phyloP scores from a whole-genome alignment of 768 basidiomycete genomes.

The Pisolithus microcarpus region DNA sequence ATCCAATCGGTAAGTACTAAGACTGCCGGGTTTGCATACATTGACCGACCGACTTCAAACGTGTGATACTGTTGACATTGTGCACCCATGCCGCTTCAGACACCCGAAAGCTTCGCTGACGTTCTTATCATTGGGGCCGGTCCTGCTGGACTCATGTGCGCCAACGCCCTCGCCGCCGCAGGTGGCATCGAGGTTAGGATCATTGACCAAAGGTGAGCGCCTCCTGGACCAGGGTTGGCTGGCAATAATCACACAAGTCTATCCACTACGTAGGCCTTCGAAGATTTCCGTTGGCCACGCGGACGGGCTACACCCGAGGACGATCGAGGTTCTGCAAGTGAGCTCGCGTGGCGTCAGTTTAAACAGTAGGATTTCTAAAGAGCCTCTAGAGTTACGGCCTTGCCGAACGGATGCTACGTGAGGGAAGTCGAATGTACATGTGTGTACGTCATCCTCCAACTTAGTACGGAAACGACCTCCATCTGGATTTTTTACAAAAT shows the following conservation, averaged over 20 bases:
- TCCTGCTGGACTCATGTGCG: no score
- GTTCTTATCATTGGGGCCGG: constrained; percentile 14
- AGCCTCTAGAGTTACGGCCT: constrained; percentile 59
- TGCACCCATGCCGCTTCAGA: no score
- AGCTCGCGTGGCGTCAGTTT: background rate
- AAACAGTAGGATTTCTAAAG: background rate
- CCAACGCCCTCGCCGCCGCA: no score
- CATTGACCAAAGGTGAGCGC: constrained; percentile 37
- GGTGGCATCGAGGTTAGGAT: constrained; percentile 35
- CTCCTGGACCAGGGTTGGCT: background rate
- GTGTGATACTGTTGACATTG: no score
- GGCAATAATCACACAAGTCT: background rate
- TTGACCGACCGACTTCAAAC: no score
- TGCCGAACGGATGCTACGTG: constrained; percentile 46
- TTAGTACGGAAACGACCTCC: background rate
- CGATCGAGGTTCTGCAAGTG: constrained; percentile 49
- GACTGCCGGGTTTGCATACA: no score
- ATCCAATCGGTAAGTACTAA: no score
- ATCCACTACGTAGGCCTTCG: constrained; percentile 24
- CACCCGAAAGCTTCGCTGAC: no score
- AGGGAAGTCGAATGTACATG: constrained; percentile 65
- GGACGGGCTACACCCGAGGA: constrained; percentile 50
- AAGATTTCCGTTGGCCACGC: constrained; percentile 44
- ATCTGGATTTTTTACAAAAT: background rate
- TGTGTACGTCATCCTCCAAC: constrained; percentile 37